Evolutionary conservation across 2,329 filamentous ascomycete species (phyloP).

Genomic region (Pseudocercospora cruenta): DNA sequence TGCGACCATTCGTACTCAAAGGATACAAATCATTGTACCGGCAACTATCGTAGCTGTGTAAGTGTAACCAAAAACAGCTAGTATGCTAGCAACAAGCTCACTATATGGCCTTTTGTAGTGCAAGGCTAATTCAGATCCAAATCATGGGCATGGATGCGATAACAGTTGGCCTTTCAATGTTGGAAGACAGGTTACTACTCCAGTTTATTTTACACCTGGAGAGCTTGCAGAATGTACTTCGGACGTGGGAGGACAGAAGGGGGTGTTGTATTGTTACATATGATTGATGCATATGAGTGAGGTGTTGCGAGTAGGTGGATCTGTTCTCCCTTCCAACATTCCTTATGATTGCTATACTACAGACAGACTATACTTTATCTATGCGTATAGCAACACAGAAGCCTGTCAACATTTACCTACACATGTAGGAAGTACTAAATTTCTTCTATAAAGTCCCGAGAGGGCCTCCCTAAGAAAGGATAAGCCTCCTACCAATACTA

Average conservation of each 20-base stretch:
- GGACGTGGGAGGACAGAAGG: not conserved
- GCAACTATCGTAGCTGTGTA: not conserved
- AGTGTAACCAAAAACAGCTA: not conserved
- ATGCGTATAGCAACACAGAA: too few species aligned
- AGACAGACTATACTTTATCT: too few species aligned
- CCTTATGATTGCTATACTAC: too few species aligned
- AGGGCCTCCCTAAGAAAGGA: too few species aligned
- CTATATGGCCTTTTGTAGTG: not conserved
- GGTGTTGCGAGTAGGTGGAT: too few species aligned
- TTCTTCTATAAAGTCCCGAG: too few species aligned
- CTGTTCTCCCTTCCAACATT: too few species aligned
- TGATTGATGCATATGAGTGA: too few species aligned
- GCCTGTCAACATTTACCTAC: too few species aligned
- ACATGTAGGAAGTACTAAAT: too few species aligned
- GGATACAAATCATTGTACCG: not conserved
- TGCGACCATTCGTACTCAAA: not conserved
- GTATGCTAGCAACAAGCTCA: not conserved
- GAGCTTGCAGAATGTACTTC: not conserved
- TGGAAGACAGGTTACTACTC: not conserved
- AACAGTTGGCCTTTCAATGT: not conserved
- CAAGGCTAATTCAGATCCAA: not conserved
- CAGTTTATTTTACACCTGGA: not conserved
- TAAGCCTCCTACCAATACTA: too few species aligned
- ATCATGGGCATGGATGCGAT: not conserved
- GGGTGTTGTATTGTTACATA: not conserved